Base-by-base conservation (phyloP, 371 early-diverging fungal species). In the Apophysomyces trapeziformis region DNA sequence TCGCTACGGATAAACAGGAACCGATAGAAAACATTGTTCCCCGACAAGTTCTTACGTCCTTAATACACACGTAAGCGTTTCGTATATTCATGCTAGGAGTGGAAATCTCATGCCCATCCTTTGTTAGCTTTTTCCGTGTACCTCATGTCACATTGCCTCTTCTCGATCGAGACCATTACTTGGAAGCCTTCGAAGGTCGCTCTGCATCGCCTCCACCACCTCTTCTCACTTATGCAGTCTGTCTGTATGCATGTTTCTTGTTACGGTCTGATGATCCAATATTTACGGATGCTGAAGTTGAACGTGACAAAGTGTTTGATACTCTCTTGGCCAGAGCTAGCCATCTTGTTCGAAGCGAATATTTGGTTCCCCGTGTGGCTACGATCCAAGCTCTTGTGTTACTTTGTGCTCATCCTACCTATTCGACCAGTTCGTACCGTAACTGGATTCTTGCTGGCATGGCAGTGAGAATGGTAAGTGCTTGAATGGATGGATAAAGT, bases 391-490 rank as follows among this genome's bases (percentile, higher is more conserved):
- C 79, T 0, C 62, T 79, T 12, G 26, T 72, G 9, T 38, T 79
- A n/a, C 46, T 79, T 18, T 72, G 68, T 46, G 67, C 65, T 1
- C 72, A 72, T 50, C 79, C 79, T 1, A 66, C 67, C 32, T 71
- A 61, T 37, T 64, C 71, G 1, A 66, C 66, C 38, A 70, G 60
- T 14, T 66, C 70, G 0, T 68, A 74, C 46, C 62, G 61, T n/a
- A 72, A 64, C 45, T 79, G 79, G 79, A 72, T 79, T 21, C 58
- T 69, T 18, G 70, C 68, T 38, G 79, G 79, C 1, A 72, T 76
- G 74, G 79, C 76, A 14, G 72, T 79, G n/a, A 61, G 79, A 63
- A 79, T 79, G 79, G 76, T 75, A 75, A 32, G 16, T n/a, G 2
- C 7, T 46, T 2, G 7, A 39, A 41, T 41, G 41, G 0, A 41